phyloP scores from a whole-genome alignment of 176 grass and related monocot species.

The Hsuehochloa calcarea region DNA sequence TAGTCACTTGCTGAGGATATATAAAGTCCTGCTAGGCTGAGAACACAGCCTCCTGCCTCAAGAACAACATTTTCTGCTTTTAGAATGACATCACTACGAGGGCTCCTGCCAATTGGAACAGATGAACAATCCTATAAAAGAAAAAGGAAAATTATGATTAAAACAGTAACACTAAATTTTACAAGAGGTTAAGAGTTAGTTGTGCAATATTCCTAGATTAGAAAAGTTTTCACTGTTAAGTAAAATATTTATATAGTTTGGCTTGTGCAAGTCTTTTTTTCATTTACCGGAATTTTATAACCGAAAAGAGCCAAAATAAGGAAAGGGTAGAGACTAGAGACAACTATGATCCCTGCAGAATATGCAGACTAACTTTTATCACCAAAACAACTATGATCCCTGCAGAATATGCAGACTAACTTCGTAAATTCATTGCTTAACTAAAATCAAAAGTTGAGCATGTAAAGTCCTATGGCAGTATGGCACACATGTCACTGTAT shows the following conservation, averaged over 20 bases:
- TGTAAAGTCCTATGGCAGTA: background rate
- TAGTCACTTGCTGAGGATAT: constrained; percentile 59
- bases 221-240: background rate
- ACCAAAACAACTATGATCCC: background rate
- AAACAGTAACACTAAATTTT: background rate
- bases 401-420: background rate
- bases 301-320: background rate
- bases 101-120: constrained; percentile 75
- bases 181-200: background rate
- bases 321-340: background rate
- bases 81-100: constrained; percentile 81
- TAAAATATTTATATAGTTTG: background rate
- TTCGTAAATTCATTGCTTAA: background rate
- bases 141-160: background rate
- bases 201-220: background rate
- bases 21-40: constrained; percentile 93
- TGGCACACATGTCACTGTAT: background rate
- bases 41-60: constrained; percentile 70
- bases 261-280: background rate
- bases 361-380: background rate
- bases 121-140: constrained; percentile 58
- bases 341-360: background rate
- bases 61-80: constrained; percentile 80
- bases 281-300: background rate
- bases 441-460: background rate